Evolutionary conservation across 2,329 filamentous ascomycete genomes (phyloP).

Genomic region (Graphilbum sp.): DNA sequence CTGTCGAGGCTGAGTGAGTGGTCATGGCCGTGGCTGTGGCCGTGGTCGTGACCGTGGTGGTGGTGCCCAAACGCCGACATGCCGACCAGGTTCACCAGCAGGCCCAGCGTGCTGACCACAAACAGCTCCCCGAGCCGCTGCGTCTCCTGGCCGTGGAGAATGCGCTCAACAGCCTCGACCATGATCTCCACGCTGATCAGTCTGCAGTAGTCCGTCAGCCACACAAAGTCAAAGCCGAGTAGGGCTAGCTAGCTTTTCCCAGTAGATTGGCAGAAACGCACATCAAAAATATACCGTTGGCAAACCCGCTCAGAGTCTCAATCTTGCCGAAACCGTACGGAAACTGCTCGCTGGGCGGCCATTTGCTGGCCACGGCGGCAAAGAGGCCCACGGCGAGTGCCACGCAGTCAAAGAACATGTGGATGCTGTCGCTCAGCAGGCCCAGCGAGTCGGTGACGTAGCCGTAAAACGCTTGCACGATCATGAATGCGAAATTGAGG

Average conservation of each 20-base stretch:
- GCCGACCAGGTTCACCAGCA: slow-evolving; percentile 82
- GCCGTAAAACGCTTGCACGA: slow-evolving; percentile 85
- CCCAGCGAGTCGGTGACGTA: slow-evolving; percentile 86
- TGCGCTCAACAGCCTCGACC: slow-evolving; percentile 79
- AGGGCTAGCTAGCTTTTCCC: background rate
- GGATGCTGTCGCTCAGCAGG: slow-evolving; percentile 91
- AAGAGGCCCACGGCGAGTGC: slow-evolving; percentile 80
- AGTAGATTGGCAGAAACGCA: no score
- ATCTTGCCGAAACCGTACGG: slow-evolving; percentile 96
- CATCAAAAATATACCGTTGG: slow-evolving; percentile 90
- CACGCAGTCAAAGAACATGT: slow-evolving; percentile 98
- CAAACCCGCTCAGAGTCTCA: slow-evolving; percentile 89
- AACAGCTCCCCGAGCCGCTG: slow-evolving; percentile 75
- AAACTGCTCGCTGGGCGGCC: slow-evolving; percentile 76
- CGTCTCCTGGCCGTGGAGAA: slow-evolving; percentile 70
- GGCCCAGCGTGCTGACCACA: slow-evolving; percentile 69
- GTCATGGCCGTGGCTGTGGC: slow-evolving; percentile 11
- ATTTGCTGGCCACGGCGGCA: slow-evolving; percentile 90
- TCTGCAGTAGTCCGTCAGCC: slow-evolving; percentile 27
- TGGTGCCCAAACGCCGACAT: slow-evolving; percentile 70
- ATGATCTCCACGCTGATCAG: slow-evolving; percentile 92
- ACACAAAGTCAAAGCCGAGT: background rate
- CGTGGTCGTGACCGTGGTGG: slow-evolving; percentile 25
- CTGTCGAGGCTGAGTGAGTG: slow-evolving; percentile 13
- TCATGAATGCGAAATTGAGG: slow-evolving; percentile 89